Evolutionary conservation across 768 basidiomycete species (phyloP), one percentile per base, ranked within the genome.

Genomic region (Pisolithus tinctorius): DNA sequence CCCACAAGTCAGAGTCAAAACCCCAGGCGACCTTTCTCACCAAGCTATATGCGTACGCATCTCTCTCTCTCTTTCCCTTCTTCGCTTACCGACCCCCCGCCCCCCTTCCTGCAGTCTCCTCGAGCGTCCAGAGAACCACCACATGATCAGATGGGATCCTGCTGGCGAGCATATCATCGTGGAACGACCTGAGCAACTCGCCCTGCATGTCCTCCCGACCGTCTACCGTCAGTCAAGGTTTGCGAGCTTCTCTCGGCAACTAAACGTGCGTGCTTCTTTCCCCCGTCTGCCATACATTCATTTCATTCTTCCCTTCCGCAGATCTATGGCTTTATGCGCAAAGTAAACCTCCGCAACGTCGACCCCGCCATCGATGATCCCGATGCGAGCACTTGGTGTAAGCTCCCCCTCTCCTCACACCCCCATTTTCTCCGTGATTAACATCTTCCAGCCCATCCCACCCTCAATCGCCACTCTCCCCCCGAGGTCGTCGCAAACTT

Each of bases 321-420:
- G 93, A 96, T 96, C 71, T 96, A 96, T 75, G 93, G 93, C 58
- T 96, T 93, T 77, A 94, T 94, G 90, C 91, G 93, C 71, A 94
- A 95, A 71, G 89, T 95, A 66, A 94, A 93, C 75, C 78, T 94
- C 60, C 86, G 90, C 67, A 93, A 94, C 72, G 87, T 93, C 68
- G 92, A 94, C 75, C 88, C 89, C 56, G 90, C 88, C 55, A 93
- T 93, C 59, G 88, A 90, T 71, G 93, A 95, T 72, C 92, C 92
- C 55, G 93, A 96, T 73, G 93, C 92, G 13, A 93, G 89, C 69
- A 93, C 92, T 56, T 96, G 93, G 93, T 93, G 92, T 94, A 75
- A 67, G 92, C 81, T 20, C 2, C 20, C 20, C 26, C 53, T 26
- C 48, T 26, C 53, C 54, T 46, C 55, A 48, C 50, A 55, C 58